Base-by-base conservation (phyloP, 495 filamentous ascomycete genomes). In the Thermochaetoides thermophila region DNA sequence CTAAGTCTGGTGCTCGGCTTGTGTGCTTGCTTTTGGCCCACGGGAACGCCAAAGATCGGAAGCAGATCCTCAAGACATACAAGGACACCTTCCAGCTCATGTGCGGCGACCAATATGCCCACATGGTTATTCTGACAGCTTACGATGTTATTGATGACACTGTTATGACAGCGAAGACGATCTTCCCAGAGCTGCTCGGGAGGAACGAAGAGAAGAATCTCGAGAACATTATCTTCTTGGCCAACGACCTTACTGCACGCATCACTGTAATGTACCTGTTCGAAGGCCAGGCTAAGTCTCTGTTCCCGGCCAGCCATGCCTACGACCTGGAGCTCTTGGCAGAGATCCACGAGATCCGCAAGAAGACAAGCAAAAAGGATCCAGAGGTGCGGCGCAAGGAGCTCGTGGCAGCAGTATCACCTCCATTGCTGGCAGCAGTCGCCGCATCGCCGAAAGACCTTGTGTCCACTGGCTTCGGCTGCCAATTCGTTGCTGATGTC, bases 121-220 rank as follows among this genome's bases (percentile, higher is more conserved):
- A 95, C 45, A 67, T 78, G 48, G 66, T 94, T 31, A 67, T 96
- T 11, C 61, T 96, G 17, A 64, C 84, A 1, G 82, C 81, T 3
- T 85, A 80, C 51, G 87, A 95, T 46, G 74, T 91, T 17, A 74
- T 93, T 33, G 91, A 99, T 43, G 91, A 99, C 50, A 95, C 86
- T 1, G 80, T 84, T 33, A 60, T 93, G 36, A 77, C 74, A n/a
- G 66, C 78, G 12, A 95, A 93, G 54, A 64, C 76, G 15, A 75
- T 96, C 38, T 76, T 95, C 43, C 57, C 78, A 0, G 86, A 94
- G 54, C 63, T 96, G 4, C 50, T 93, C 12, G 77, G 74, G 42
- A 77, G 79, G 48, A 63, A 70, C 40, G 53, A 71, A 9, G 53
- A 64, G 22, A 70, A 62, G 36, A 66, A 74, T 44, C 52, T 63